phyloP scores from a whole-genome alignment of 495 filamentous ascomycete genomes.

The Astrothelium subdiscretum region DNA sequence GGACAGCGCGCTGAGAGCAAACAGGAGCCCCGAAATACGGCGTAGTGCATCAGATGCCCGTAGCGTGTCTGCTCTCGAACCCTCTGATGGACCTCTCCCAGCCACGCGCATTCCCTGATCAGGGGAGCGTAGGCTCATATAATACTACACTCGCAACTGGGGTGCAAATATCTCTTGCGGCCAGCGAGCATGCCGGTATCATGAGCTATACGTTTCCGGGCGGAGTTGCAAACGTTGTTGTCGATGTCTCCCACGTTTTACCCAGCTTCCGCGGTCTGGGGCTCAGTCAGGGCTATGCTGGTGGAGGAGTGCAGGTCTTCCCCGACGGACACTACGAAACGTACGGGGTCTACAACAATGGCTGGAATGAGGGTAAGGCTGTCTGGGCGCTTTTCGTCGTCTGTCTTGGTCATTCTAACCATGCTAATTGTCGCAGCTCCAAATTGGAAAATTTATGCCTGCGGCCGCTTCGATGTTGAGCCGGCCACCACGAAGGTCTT shows the following conservation, averaged over 20 bases:
- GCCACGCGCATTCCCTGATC: constrained; percentile 38
- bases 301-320: constrained; percentile 46
- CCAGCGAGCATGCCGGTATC: constrained; percentile 50
- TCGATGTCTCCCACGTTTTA: constrained; percentile 63
- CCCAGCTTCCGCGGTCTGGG: constrained; percentile 49
- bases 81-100: constrained; percentile 48
- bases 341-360: constrained; percentile 50
- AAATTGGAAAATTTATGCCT: constrained; percentile 58
- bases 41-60: constrained; percentile 55
- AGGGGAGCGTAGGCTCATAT: constrained; percentile 52
- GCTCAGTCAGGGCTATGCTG: constrained; percentile 52
- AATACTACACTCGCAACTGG: constrained; percentile 41
- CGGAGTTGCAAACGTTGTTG: constrained; percentile 41
- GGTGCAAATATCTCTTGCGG: constrained; percentile 48
- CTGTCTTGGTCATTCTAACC: constrained; percentile 28
- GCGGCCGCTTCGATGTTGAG: constrained; percentile 47
- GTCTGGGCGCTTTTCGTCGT: constrained; percentile 58
- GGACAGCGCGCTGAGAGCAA: background rate
- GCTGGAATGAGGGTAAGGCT: constrained; percentile 49
- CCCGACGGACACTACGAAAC: constrained; percentile 49
- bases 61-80: constrained; percentile 40
- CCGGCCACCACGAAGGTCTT: constrained; percentile 39
- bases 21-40: constrained; percentile 58
- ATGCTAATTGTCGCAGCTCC: constrained; percentile 29
- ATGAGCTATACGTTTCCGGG: constrained; percentile 51